A percentile compares a stretch with the other conserved stretches of the same genome.
These are phyloP conservation scores for Melampsora larici-populina DNA, from an alignment of 1,284 basidiomycete genomes.

Conservation along the genomic window DNA sequence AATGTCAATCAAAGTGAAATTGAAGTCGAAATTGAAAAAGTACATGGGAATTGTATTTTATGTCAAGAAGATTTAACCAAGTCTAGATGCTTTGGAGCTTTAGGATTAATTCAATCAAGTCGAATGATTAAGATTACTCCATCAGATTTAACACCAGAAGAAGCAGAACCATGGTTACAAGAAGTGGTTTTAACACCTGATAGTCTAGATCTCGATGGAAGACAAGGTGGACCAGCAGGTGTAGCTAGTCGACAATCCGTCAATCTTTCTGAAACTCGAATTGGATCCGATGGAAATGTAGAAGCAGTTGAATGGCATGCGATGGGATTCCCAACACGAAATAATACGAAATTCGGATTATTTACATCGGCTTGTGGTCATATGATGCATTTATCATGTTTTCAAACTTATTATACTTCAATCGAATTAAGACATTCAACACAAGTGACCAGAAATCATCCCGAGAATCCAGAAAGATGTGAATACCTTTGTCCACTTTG, in stretches of 20 bases:
- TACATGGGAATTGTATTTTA: slow-evolving; percentile 89
- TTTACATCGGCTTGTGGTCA: slow-evolving; percentile 89
- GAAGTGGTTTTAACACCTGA: slow-evolving; percentile 67
- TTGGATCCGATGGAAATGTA: slow-evolving; percentile 55
- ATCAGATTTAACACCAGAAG: slow-evolving; percentile 57
- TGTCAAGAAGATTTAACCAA: slow-evolving; percentile 89
- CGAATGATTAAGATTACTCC: slow-evolving; percentile 75
- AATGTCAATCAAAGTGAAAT: slow-evolving; percentile 44
- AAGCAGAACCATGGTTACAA: slow-evolving; percentile 65
- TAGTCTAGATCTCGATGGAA: slow-evolving; percentile 61
- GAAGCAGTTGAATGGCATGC: slow-evolving; percentile 56
- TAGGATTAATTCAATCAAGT: slow-evolving; percentile 88
- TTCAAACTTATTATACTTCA: slow-evolving; percentile 81
- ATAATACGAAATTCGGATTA: slow-evolving; percentile 75
- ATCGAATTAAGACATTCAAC: slow-evolving; percentile 82
- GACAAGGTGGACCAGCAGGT: slow-evolving; percentile 53
- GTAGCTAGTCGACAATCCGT: slow-evolving; percentile 50
- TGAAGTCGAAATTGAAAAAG: too few species aligned
- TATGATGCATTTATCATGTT: slow-evolving; percentile 95
- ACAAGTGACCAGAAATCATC: slow-evolving; percentile 89
- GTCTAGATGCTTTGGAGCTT: slow-evolving; percentile 73
- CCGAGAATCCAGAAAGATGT: slow-evolving; percentile 83
- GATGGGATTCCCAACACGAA: slow-evolving; percentile 67
- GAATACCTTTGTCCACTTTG: slow-evolving; percentile 98
- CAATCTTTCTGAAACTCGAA: slow-evolving; percentile 55